Conservation (phyloP, 2,329 filamentous ascomycete genomes). For the Cladorrhinum sp. region DNA sequence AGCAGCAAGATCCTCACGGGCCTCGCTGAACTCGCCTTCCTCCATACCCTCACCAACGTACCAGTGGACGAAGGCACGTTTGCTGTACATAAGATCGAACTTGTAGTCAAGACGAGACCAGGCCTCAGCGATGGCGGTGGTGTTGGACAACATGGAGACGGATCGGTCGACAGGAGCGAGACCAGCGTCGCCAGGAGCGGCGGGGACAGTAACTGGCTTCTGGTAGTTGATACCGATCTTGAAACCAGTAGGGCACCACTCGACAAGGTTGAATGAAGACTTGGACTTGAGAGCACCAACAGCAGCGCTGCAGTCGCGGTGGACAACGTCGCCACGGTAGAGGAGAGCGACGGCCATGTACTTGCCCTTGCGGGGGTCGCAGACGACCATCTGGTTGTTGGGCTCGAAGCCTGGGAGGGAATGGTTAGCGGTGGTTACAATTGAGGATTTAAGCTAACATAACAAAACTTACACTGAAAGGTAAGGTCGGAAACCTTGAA, state of each 20-base stretch:
- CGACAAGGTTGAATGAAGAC: conserved; percentile 69
- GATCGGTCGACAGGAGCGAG: conserved; percentile 61
- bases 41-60: conserved; percentile 90
- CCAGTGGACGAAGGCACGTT: conserved; percentile 75
- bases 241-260: conserved; percentile 74
- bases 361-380: conserved; percentile 70
- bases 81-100: conserved; percentile 77
- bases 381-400: conserved; percentile 77
- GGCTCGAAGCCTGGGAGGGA: conserved; percentile 63
- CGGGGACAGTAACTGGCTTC: conserved; percentile 60
- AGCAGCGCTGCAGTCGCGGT: conserved; percentile 66
- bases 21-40: conserved; percentile 86
- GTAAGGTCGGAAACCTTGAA: conserved; percentile 80
- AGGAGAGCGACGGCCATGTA: conserved; percentile 73
- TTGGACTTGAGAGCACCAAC: conserved; percentile 68
- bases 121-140: conserved; percentile 69
- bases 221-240: conserved; percentile 76
- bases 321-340: conserved; percentile 69
- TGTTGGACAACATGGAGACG: conserved; percentile 72
- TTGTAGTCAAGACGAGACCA: conserved; percentile 72
- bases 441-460: background rate
- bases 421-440: conserved; percentile 13
- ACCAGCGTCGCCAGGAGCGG: conserved; percentile 52
- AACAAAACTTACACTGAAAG: conserved; percentile 61
- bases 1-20: conserved; percentile 79